Evolutionary conservation across 495 filamentous ascomycete species (phyloP).

Genomic region (Talaromyces nanjingensis): DNA sequence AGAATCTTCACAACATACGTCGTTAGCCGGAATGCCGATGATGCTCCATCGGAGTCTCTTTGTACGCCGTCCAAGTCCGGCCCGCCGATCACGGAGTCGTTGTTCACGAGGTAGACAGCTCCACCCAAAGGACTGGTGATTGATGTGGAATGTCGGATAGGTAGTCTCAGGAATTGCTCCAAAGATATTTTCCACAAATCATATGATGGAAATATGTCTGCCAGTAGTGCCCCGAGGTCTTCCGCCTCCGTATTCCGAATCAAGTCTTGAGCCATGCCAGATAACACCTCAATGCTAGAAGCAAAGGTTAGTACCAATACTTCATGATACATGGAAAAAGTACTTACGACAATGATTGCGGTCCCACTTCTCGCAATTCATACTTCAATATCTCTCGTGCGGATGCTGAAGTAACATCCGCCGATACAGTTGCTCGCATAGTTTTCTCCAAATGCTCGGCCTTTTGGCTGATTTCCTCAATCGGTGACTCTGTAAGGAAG

Average conservation of each 20-base stretch:
- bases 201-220: slow-evolving; percentile 41
- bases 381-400: slow-evolving; percentile 45
- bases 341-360: slow-evolving; percentile 48
- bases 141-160: slow-evolving; percentile 56
- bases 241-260: slow-evolving; percentile 29
- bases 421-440: slow-evolving; percentile 31
- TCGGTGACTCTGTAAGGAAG: slow-evolving; percentile 47
- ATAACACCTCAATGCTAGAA: slow-evolving; percentile 45
- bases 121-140: slow-evolving; percentile 67
- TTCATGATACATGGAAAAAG: too few relatives aligned
- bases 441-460: slow-evolving; percentile 38
- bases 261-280: slow-evolving; percentile 45
- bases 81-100: slow-evolving; percentile 18
- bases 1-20: slow-evolving; percentile 57
- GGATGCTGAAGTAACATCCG: slow-evolving; percentile 30
- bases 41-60: slow-evolving; percentile 61
- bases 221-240: slow-evolving; percentile 22
- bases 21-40: slow-evolving; percentile 66
- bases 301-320: slow-evolving; percentile 11
- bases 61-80: slow-evolving; percentile 25
- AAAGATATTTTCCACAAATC: slow-evolving; percentile 48
- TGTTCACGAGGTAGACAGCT: slow-evolving; percentile 56
- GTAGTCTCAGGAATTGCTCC: slow-evolving; percentile 47
- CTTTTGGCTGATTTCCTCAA: slow-evolving; percentile 44
- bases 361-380: slow-evolving; percentile 41